Evolutionary conservation across 345 rosid species (phyloP).

Genomic region (Citrus mangshanensis): DNA sequence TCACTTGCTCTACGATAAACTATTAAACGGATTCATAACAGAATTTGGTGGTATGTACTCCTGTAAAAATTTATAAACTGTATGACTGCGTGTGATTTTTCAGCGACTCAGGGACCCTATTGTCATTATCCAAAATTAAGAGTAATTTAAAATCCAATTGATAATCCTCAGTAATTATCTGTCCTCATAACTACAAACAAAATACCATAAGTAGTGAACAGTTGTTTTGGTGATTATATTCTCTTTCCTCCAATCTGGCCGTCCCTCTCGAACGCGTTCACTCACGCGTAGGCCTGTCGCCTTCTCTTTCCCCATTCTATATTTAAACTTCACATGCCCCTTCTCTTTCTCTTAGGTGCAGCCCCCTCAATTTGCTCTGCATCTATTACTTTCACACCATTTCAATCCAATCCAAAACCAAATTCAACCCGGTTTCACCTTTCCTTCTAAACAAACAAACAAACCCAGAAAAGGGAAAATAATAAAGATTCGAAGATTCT

Average conservation of each 20-base stretch:
- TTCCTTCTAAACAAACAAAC: not conserved
- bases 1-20: no score
- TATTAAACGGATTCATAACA: not conserved
- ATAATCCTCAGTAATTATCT: not conserved
- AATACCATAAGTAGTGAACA: not conserved
- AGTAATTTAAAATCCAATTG: not conserved
- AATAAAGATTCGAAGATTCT: not conserved
- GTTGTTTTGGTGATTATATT: not conserved
- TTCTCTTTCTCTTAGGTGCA: constrained; percentile 26
- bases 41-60: not conserved
- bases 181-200: not conserved
- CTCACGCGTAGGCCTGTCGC: constrained; percentile 59
- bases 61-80: not conserved
- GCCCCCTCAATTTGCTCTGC: constrained; percentile 36
- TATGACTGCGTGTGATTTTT: not conserved
- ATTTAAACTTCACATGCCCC: constrained; percentile 31
- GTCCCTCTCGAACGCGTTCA: constrained; percentile 46
- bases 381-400: constrained; percentile 17
- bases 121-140: not conserved
- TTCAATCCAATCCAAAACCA: not conserved
- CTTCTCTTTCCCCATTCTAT: constrained; percentile 27
- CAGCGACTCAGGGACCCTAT: not conserved
- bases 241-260: constrained; percentile 32
- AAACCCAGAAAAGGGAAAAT: not conserved
- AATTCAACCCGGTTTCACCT: not conserved